These are phyloP conservation scores for Olyra latifolia DNA, from an alignment of 176 grass and related monocot species.

Conservation along the genomic window DNA sequence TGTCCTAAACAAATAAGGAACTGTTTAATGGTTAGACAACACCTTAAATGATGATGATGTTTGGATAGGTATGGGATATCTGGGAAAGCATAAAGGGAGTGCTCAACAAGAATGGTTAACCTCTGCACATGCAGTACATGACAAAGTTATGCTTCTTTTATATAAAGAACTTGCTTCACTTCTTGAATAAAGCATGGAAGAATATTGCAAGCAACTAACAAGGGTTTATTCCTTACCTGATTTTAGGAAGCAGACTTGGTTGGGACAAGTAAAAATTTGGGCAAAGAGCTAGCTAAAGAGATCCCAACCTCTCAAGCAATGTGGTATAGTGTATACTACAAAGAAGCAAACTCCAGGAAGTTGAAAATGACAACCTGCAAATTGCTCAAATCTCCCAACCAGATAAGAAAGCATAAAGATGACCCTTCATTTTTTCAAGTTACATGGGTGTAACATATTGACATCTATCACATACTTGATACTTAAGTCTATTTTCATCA, in stretches of 20 bases:
- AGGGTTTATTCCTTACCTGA: conserved; percentile 46
- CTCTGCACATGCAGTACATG: conserved; percentile 29
- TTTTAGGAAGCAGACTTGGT: conserved; percentile 44
- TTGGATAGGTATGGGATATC: conserved; percentile 6
- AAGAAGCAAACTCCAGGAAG: conserved; percentile 43
- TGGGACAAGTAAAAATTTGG: conserved; percentile 37
- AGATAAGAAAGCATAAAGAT: not conserved
- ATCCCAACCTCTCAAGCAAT: conserved; percentile 39
- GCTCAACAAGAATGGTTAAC: conserved; percentile 46
- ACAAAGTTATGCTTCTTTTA: conserved; percentile 42
- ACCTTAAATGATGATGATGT: conserved; percentile 13
- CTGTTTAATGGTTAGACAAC: conserved; percentile 57
- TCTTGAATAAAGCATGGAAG: conserved; percentile 24
- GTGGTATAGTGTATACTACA: not conserved
- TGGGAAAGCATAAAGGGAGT: conserved; percentile 32
- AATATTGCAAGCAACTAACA: conserved; percentile 36
- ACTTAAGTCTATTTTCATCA: not conserved
- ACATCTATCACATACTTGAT: not conserved
- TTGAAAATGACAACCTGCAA: conserved; percentile 1
- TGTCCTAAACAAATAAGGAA: conserved; percentile 59
- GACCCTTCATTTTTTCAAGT: not conserved
- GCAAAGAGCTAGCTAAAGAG: conserved; percentile 19
- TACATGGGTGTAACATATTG: not conserved
- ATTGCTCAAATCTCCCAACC: not conserved
- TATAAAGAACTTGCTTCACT: conserved; percentile 38